Evolutionary conservation across 1,139 yeast genomes (phyloP), one percentile per base, ranked within the genome.

Genomic region (Debaryomyces psychrophilus): DNA sequence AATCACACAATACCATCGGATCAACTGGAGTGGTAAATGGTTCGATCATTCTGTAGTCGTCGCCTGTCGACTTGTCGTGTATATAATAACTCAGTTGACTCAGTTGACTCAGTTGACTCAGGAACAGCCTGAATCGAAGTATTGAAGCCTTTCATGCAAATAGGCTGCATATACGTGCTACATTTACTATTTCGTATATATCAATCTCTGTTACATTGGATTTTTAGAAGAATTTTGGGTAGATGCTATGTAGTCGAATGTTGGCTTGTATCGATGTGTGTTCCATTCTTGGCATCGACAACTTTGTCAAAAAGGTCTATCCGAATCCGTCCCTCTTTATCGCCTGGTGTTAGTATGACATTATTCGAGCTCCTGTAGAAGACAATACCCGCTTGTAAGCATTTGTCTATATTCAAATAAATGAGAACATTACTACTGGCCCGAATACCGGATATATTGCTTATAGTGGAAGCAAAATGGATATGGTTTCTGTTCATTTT

Each of bases 401-500:
- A 75, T 53, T 73, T 73, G 1, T 60, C 67, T 1, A 77, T 68
- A 57, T 90, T 83, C 6, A 93, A 60, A 57, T 78, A 87, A 8
- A 93, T 84, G 47, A 83, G 65, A 0, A 85, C 81, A 37, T 79
- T 72, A 49, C 88, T 75, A 45, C 71, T 70, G n/a, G 64, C 58
- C 44, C 97, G 71, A 69, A 90, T 79, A 0, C 98, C 98, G 49
- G 93, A 83, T 6, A 85, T 71, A 18, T 68, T 67, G 28, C 69
- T 67, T 20, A 59, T 62, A 29, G 55, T 59, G 11, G 65, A 62
- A 2, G 79, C 62, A 59, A 93, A 75, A 65, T 93, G 99, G 18
- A 93, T 82, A 63, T 93, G 99, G 54, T 86, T 85, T 55, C 99
- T 69, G 27, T 64, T 68, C 97, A 90, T 89, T 45, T 67, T 71